Conservation (phyloP, 1,284 basidiomycete species). For the Coriolopsis trogii region DNA sequence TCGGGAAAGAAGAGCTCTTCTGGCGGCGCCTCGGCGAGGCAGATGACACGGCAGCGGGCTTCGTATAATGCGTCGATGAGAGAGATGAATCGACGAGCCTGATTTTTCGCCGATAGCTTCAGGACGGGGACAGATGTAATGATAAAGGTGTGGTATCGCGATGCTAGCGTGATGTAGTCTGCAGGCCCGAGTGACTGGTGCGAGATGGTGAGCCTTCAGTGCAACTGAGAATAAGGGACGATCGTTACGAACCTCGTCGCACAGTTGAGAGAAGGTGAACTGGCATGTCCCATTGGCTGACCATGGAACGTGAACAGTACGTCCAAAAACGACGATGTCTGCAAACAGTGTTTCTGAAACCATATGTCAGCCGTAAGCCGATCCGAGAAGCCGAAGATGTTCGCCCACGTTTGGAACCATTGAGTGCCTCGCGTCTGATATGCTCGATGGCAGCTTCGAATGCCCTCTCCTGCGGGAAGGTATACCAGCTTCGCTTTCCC, state of each 20-base stretch:
- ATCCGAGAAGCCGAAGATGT: conserved; percentile 2
- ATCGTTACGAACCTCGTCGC: conserved; percentile 51
- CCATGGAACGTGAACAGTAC: conserved; percentile 52
- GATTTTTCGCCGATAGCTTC: conserved; percentile 63
- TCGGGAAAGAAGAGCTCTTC: conserved; percentile 67
- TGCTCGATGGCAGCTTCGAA: conserved; percentile 28
- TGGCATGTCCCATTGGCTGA: conserved; percentile 45
- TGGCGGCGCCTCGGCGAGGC: conserved; percentile 50
- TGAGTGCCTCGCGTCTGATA: not conserved
- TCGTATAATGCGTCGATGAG: conserved; percentile 71
- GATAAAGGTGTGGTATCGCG: conserved; percentile 58
- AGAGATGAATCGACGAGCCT: conserved; percentile 72
- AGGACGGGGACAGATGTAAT: conserved; percentile 64
- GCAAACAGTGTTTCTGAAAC: conserved; percentile 12
- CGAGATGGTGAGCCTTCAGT: not conserved
- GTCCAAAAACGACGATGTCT: conserved; percentile 43
- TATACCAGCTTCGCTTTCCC: conserved; percentile 39
- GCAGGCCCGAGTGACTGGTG: conserved; percentile 63
- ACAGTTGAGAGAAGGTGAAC: conserved; percentile 66
- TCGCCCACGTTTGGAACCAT: conserved; percentile 1
- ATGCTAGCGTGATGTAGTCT: conserved; percentile 70
- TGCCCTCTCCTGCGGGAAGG: conserved; percentile 24
- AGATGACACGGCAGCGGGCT: conserved; percentile 45
- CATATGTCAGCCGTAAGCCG: not conserved
- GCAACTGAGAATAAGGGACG: not conserved